A percentile compares a stretch with the other conserved stretches of the same genome.
These are phyloP conservation scores for Macadamia tetraphylla DNA, from an alignment of 164 flowering plant species.

Conservation along the genomic window DNA sequence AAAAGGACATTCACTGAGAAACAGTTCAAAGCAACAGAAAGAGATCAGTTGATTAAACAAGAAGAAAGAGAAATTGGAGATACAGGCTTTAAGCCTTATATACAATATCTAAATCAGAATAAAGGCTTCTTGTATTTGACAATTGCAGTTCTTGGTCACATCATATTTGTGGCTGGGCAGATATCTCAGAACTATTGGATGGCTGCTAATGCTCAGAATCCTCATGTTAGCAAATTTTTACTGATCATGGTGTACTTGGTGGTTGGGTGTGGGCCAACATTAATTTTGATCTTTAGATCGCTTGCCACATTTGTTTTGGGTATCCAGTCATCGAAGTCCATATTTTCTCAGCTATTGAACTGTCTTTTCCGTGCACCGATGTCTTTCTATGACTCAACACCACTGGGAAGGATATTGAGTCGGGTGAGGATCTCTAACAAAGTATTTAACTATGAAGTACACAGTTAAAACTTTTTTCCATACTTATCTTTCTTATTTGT, in stretches of 20 bases:
- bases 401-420: conserved; percentile 45
- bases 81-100: conserved; percentile 66
- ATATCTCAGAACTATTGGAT: conserved; percentile 64
- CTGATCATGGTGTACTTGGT: conserved; percentile 45
- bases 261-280: conserved; percentile 27
- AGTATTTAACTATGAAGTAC: background rate
- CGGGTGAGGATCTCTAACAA: conserved; percentile 31
- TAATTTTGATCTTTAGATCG: conserved; percentile 30
- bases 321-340: conserved; percentile 34
- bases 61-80: conserved; percentile 62
- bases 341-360: conserved; percentile 35
- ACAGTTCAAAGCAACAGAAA: conserved; percentile 20
- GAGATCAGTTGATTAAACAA: conserved; percentile 63
- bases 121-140: conserved; percentile 53
- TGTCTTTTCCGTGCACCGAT: conserved; percentile 53
- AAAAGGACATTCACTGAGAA: conserved; percentile 17
- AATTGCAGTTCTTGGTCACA: conserved; percentile 27
- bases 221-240: conserved; percentile 27
- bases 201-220: conserved; percentile 56
- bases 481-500: background rate
- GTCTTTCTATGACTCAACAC: conserved; percentile 53
- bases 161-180: conserved; percentile 42
- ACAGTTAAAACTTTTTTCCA: background rate
- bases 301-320: conserved; percentile 30
- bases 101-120: conserved; percentile 53